Evolutionary conservation across 768 basidiomycete genomes (phyloP).

Genomic region (Pisolithus microcarpus): DNA sequence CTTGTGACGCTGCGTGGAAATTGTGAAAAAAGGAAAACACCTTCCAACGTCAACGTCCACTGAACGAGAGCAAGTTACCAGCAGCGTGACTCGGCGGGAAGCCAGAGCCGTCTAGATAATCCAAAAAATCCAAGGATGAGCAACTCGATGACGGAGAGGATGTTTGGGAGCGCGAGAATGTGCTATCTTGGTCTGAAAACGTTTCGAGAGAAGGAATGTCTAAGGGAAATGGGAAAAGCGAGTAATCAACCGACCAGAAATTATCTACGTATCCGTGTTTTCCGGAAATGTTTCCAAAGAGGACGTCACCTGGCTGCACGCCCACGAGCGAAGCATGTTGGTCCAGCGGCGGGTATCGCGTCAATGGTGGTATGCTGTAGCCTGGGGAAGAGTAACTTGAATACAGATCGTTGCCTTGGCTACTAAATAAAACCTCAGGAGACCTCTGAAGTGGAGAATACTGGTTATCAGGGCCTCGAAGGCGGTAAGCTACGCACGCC

Average conservation of each 20-base stretch:
- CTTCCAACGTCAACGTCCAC: slow-evolving; percentile 9
- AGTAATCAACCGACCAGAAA: slow-evolving; percentile 1
- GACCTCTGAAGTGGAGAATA: slow-evolving; percentile 1
- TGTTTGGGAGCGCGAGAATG: slow-evolving; percentile 12
- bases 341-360: slow-evolving; percentile 3
- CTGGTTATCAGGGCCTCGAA: slow-evolving; percentile 10
- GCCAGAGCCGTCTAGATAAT: slow-evolving; percentile 7
- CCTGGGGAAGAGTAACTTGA: neutral
- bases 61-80: slow-evolving; percentile 11
- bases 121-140: slow-evolving; percentile 9
- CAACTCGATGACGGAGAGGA: slow-evolving; percentile 22
- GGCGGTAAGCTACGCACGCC: slow-evolving; percentile 1
- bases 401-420: slow-evolving; percentile 1
- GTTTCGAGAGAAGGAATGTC: slow-evolving; percentile 7
- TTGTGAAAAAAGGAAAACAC: neutral
- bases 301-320: slow-evolving; percentile 1
- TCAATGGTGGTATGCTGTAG: neutral
- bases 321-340: slow-evolving; percentile 1
- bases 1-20: neutral
- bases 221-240: slow-evolving; percentile 7
- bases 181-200: slow-evolving; percentile 12
- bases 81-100: slow-evolving; percentile 6
- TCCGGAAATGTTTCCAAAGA: neutral
- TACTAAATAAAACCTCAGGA: slow-evolving; percentile 2
- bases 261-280: slow-evolving; percentile 1